Evolutionary conservation across 257 asterid genomes (phyloP).

Genomic region (Capsicum baccatum): DNA sequence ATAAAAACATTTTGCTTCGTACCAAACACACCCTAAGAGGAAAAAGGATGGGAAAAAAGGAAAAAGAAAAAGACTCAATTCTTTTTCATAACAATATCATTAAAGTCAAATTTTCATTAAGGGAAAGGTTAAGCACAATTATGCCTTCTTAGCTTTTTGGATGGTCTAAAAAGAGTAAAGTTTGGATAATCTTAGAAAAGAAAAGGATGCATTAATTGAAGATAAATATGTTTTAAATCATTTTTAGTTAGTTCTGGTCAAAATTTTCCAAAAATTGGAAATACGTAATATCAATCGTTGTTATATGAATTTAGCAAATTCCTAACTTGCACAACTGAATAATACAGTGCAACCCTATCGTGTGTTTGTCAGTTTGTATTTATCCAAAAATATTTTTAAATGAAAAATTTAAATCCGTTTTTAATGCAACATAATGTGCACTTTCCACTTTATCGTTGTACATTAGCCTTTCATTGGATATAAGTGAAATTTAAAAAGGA

Average conservation of each 20-base stretch:
- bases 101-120: neutral
- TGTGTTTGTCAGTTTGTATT: neutral
- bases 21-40: too few relatives aligned
- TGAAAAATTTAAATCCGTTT: neutral
- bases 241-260: neutral
- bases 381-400: neutral
- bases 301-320: neutral
- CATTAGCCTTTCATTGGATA: neutral
- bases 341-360: neutral
- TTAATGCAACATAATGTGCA: neutral
- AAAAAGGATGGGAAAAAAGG: neutral
- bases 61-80: neutral
- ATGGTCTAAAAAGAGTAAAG: constrained; percentile 15
- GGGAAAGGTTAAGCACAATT: neutral
- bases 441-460: neutral
- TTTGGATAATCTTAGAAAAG: constrained; percentile 15
- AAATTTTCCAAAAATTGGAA: neutral
- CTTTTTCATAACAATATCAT: neutral
- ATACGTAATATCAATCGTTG: neutral
- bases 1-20: too few relatives aligned
- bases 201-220: neutral
- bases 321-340: neutral
- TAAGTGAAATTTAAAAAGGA: too few relatives aligned
- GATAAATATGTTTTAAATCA: neutral
- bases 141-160: neutral